Conservation (phyloP, 1,284 basidiomycete species). For the Pascua guehoae region DNA sequence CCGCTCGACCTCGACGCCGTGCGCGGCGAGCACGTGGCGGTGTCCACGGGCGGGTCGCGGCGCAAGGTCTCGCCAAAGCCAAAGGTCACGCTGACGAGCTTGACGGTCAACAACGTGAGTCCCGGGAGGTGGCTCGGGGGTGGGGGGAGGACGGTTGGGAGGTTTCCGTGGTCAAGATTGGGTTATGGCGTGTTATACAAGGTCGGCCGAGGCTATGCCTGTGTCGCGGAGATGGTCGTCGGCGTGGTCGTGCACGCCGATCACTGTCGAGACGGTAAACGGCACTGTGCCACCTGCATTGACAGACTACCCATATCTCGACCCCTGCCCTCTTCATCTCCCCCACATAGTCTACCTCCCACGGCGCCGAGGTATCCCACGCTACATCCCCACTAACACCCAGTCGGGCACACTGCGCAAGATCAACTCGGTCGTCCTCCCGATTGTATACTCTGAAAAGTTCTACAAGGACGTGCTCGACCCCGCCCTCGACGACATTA, state of each 20-base stretch:
- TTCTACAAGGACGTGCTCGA: conserved; percentile 48
- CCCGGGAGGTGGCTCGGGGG: no score
- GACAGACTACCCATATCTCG: no score
- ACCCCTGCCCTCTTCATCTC: no score
- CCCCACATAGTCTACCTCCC: background rate
- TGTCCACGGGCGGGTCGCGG: conserved; percentile 25
- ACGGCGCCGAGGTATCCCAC: background rate
- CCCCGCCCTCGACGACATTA: conserved; percentile 43
- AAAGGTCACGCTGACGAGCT: conserved; percentile 47
- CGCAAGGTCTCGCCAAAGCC: conserved; percentile 38
- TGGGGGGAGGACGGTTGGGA: background rate
- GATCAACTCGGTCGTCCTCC: conserved; percentile 47
- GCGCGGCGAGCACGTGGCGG: conserved; percentile 36
- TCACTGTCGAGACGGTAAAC: no score
- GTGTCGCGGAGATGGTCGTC: no score
- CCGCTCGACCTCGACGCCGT: conserved; percentile 38
- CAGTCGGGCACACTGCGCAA: conserved; percentile 46
- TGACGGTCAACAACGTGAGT: conserved; percentile 49
- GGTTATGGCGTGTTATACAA: no score
- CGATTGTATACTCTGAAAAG: conserved; percentile 47
- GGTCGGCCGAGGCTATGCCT: no score
- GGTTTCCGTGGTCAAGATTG: no score
- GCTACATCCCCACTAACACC: background rate
- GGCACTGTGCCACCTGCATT: no score
- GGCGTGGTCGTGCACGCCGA: no score